Evolutionary conservation across 2,329 filamentous ascomycete species (phyloP).

Genomic region (Arthrobotrys sphaeroides): DNA sequence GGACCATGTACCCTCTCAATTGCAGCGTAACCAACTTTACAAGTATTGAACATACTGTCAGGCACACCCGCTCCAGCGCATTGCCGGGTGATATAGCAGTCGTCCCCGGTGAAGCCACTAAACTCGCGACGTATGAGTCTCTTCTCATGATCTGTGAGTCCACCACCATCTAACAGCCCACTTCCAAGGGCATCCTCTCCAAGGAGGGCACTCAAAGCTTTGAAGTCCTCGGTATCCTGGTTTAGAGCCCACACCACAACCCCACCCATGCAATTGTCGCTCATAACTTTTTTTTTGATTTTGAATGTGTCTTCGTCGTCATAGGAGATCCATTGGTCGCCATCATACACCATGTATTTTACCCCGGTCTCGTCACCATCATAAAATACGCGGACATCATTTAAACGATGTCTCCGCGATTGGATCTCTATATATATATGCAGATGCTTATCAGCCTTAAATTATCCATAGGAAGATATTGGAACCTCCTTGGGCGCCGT

Average conservation of each 20-base stretch:
- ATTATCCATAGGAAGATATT: no score
- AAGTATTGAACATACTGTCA: conserved; percentile 33
- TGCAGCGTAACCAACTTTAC: conserved; percentile 58
- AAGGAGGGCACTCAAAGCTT: neutral
- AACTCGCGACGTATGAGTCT: neutral
- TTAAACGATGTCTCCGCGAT: conserved; percentile 20
- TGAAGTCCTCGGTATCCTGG: conserved; percentile 1
- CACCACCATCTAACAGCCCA: neutral
- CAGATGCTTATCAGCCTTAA: no score
- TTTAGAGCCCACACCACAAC: conserved; percentile 5
- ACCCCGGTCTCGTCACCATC: conserved; percentile 6
- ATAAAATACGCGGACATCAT: conserved; percentile 31
- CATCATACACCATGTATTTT: conserved; percentile 11
- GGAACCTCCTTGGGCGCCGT: no score
- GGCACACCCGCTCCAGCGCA: conserved; percentile 37
- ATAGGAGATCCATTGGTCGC: conserved; percentile 17
- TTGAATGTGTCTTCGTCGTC: conserved; percentile 10
- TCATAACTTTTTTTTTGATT: neutral
- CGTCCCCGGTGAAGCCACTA: conserved; percentile 1
- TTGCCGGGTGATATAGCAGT: conserved; percentile 7
- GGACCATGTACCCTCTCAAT: conserved; percentile 54
- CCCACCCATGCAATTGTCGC: neutral
- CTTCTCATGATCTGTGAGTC: neutral
- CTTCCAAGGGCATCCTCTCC: neutral
- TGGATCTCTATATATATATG: conserved; percentile 56